Percentiles rank a stretch among this genome's conserved stretches.
phyloP scores from a whole-genome alignment of 495 filamentous ascomycete species.

The Penicillium robsamsonii region DNA sequence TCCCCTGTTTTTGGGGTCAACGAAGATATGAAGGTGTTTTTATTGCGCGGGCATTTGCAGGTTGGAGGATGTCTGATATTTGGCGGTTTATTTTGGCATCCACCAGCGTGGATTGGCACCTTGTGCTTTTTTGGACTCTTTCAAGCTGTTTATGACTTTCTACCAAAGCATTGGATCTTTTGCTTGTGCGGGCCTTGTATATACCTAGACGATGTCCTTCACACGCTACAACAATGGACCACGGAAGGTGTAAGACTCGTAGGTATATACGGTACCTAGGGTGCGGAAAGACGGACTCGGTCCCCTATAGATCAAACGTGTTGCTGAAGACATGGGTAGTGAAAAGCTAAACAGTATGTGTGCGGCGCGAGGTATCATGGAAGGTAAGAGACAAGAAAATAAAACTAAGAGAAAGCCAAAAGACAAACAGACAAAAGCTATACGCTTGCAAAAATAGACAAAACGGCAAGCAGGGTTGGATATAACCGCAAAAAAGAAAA shows the following conservation, averaged over 20 bases:
- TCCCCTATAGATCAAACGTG: background rate
- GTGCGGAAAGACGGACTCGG: background rate
- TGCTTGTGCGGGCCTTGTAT: too few relatives aligned
- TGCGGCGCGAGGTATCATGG: slow-evolving; percentile 19
- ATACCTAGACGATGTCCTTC: too few relatives aligned
- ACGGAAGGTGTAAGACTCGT: background rate
- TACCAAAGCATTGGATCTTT: background rate
- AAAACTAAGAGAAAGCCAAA: background rate
- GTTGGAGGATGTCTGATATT: background rate
- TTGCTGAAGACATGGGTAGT: background rate
- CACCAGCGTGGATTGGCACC: background rate
- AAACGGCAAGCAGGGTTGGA: background rate
- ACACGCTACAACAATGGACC: background rate
- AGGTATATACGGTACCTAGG: background rate
- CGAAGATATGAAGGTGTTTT: background rate
- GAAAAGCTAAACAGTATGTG: background rate
- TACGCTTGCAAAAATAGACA: too few relatives aligned
- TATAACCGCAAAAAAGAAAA: background rate
- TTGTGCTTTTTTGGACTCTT: background rate
- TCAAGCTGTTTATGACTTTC: background rate
- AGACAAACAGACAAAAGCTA: too few relatives aligned
- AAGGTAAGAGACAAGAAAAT: background rate
- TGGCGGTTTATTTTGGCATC: too few relatives aligned
- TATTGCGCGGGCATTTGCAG: background rate
- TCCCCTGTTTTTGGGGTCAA: background rate